Evolutionary conservation across 2,329 filamentous ascomycete species (phyloP).

Genomic region (Botrytis fabae): DNA sequence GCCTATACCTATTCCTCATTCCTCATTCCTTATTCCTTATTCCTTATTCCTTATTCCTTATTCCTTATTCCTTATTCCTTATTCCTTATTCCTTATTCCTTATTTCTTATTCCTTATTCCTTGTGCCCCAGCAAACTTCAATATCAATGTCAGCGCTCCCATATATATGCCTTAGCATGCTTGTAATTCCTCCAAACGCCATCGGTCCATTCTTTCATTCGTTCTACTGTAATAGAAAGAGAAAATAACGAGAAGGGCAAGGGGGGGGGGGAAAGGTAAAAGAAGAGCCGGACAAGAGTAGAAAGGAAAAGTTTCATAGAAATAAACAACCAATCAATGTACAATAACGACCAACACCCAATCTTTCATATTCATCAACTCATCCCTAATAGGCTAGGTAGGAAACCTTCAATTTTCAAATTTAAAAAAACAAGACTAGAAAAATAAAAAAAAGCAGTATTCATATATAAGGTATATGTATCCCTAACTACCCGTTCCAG

Average conservation of each 20-base stretch:
- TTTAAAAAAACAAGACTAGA: background rate
- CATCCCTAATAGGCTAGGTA: background rate
- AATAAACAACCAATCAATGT: background rate
- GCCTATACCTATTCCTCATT: background rate
- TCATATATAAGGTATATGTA: slow-evolving; percentile 4
- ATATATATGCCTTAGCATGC: background rate
- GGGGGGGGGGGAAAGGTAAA: background rate
- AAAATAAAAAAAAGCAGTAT: background rate
- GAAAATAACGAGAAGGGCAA: too few species aligned
- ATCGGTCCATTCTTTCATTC: background rate
- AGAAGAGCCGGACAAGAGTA: background rate
- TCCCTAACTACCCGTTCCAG: background rate
- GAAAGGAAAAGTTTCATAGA: background rate
- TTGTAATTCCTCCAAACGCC: background rate
- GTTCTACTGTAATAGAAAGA: too few species aligned
- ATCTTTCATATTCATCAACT: background rate
- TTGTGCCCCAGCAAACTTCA: background rate
- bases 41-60: background rate
- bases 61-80: background rate
- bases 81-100: background rate
- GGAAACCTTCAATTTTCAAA: background rate
- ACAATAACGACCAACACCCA: background rate
- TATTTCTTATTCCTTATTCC: background rate
- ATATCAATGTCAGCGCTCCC: background rate
- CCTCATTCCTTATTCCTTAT: background rate